These are phyloP conservation scores for Penicillium sp. DNA, from an alignment of 2,329 filamentous ascomycete species.

Conservation along the genomic window DNA sequence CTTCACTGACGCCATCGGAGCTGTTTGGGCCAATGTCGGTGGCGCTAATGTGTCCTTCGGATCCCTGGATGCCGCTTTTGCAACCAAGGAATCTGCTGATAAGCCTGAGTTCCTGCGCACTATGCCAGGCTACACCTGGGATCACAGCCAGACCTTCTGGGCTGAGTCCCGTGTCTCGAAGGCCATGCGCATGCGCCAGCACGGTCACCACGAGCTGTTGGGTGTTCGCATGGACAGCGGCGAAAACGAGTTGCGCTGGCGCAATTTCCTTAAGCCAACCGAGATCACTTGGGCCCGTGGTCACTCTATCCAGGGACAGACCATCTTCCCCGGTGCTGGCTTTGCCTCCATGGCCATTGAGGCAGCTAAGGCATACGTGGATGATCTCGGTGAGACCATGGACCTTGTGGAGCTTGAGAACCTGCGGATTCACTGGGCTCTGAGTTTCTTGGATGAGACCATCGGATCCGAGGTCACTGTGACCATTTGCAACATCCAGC, in stretches of 20 bases:
- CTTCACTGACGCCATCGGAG: neutral
- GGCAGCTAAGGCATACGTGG: conserved; percentile 12
- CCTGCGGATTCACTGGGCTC: conserved; percentile 9
- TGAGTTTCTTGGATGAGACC: conserved; percentile 10
- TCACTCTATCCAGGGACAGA: conserved; percentile 21
- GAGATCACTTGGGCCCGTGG: conserved; percentile 25
- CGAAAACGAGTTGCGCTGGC: conserved; percentile 19
- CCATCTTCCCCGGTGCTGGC: conserved; percentile 25
- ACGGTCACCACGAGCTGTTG: conserved; percentile 25
- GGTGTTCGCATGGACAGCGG: conserved; percentile 13
- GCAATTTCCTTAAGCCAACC: conserved; percentile 20
- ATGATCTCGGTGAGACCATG: neutral
- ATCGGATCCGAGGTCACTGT: conserved; percentile 8
- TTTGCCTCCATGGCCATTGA: conserved; percentile 28
- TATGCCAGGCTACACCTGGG: conserved; percentile 49
- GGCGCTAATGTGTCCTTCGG: neutral
- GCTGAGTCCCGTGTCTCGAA: conserved; percentile 43
- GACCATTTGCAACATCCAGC: neutral
- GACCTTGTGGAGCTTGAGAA: conserved; percentile 18
- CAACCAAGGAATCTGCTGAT: neutral
- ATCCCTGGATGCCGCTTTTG: neutral
- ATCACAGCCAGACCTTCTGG: conserved; percentile 45
- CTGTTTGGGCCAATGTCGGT: neutral
- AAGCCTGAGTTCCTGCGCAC: neutral
- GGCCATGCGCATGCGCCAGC: conserved; percentile 39